Evolutionary conservation across 495 filamentous ascomycete species (phyloP), one percentile per base, ranked within the genome.

Genomic region (Amphirosellinia nigrospora): DNA sequence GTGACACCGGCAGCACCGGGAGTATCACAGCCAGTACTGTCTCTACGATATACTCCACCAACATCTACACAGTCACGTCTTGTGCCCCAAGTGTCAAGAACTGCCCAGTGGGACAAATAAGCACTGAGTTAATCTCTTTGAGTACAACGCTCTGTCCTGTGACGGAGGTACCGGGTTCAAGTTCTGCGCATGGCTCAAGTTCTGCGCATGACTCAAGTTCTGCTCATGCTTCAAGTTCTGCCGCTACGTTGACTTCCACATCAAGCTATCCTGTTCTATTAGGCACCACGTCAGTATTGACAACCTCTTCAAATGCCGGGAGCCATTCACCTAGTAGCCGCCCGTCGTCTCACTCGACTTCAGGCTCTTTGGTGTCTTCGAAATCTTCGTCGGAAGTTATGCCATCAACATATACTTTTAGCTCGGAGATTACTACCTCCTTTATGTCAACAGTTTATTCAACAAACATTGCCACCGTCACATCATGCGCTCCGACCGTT

Each of bases 401-500:
- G 69, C 75, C 75, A n/a, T 71, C 70, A n/a, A 74, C 74, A 10
- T 78, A 78, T 41, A 78, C 72, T 21, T 72, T 76, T 43, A 78
- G 75, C 38, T 76, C 72, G 19, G 75, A 78, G 41, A 72, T 78
- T n/a, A 76, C 69, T 2, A 74, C 72, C 28, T 78, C 74, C n/a
- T 39, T 73, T 11, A 10, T 76, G 46, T 78, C 75, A 34, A 78
- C 75, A 30, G 74, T 76, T 0, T 78, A 78, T 70, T 73, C 74
- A 26, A 78, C 75, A 19, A 78, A 76, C 16, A 28, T 76, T 48
- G 69, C 72, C 62, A 89, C 87, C 4, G 80, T 89, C 75, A 86
- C 83, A 3, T 82, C 83, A 66, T 89, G 87, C 70, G 79, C 82
- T 19, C 70, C 87, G 1, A 85, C 81, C 4, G 86, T 89, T 13